Evolutionary conservation across 192 early-diverging fungal genomes (phyloP).

Genomic region (Martensiomyces pterosporus): DNA sequence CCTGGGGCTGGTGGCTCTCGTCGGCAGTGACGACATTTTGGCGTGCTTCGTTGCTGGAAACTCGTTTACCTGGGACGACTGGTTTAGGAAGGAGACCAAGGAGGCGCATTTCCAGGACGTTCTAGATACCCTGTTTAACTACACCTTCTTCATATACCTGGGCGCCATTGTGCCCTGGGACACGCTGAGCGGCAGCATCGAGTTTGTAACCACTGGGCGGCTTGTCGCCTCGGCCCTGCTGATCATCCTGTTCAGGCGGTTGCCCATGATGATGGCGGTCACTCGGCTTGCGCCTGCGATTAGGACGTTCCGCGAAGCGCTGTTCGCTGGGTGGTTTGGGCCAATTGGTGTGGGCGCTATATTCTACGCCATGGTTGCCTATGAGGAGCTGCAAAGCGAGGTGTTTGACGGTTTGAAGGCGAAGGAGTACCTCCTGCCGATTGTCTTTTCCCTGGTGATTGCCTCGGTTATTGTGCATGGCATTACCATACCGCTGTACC

Average conservation of each 20-base stretch:
- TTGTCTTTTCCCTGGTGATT: constrained; percentile 67
- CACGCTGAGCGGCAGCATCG: constrained; percentile 49
- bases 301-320: constrained; percentile 62
- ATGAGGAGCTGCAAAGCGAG: constrained; percentile 16
- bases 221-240: constrained; percentile 59
- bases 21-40: constrained; percentile 68
- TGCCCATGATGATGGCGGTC: constrained; percentile 63
- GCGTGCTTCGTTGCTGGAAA: constrained; percentile 72
- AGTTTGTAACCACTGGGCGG: constrained; percentile 58
- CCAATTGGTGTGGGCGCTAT: constrained; percentile 69
- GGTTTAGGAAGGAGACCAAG: constrained; percentile 76
- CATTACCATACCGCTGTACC: constrained; percentile 68
- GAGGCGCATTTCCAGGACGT: constrained; percentile 86
- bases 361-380: constrained; percentile 50
- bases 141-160: constrained; percentile 81
- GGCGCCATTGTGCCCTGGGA: constrained; percentile 68
- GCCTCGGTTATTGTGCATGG: constrained; percentile 79
- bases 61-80: constrained; percentile 79
- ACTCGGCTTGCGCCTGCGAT: constrained; percentile 62
- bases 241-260: constrained; percentile 64
- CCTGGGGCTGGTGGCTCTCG: constrained; percentile 60
- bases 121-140: constrained; percentile 82
- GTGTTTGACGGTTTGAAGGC: constrained; percentile 7
- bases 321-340: constrained; percentile 86
- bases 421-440: constrained; percentile 35